These are phyloP conservation scores for Hemerocallis citrina DNA, from an alignment of 106 monocot species.

Conservation along the genomic window DNA sequence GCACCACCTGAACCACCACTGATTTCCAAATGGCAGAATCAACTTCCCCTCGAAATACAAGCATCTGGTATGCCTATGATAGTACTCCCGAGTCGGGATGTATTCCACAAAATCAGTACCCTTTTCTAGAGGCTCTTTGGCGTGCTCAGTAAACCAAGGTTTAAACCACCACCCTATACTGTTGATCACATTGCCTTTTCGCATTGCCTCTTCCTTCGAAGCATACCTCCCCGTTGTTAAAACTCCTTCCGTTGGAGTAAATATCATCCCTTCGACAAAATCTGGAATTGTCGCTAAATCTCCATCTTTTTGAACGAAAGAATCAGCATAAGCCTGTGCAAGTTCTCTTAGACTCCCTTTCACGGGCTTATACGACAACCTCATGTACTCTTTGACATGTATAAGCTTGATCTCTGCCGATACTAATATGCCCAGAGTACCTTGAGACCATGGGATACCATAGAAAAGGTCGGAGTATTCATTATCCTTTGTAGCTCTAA, in stretches of 20 bases:
- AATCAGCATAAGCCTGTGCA: constrained; percentile 25
- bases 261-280: too few relatives aligned
- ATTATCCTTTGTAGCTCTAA: constrained; percentile 20
- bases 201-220: constrained; percentile 21
- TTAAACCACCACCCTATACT: constrained; percentile 19
- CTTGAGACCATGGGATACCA: constrained; percentile 20
- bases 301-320: constrained; percentile 20
- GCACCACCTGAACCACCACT: constrained; percentile 42
- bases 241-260: constrained; percentile 11
- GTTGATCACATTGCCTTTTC: constrained; percentile 23
- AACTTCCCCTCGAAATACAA: constrained; percentile 35
- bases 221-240: constrained; percentile 17
- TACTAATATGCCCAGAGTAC: constrained; percentile 15
- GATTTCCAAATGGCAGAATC: constrained; percentile 25
- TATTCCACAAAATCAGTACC: constrained; percentile 32
- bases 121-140: constrained; percentile 15
- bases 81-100: constrained; percentile 27
- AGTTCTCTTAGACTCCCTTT: constrained; percentile 15
- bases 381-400: constrained; percentile 28
- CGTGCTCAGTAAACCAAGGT: constrained; percentile 23
- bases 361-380: constrained; percentile 14
- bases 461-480: constrained; percentile 24
- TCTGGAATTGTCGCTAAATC: constrained; percentile 20
- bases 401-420: constrained; percentile 27
- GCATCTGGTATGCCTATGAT: constrained; percentile 21